phyloP scores from a whole-genome alignment of 2,329 filamentous ascomycete genomes.

The Claviceps cyperi region DNA sequence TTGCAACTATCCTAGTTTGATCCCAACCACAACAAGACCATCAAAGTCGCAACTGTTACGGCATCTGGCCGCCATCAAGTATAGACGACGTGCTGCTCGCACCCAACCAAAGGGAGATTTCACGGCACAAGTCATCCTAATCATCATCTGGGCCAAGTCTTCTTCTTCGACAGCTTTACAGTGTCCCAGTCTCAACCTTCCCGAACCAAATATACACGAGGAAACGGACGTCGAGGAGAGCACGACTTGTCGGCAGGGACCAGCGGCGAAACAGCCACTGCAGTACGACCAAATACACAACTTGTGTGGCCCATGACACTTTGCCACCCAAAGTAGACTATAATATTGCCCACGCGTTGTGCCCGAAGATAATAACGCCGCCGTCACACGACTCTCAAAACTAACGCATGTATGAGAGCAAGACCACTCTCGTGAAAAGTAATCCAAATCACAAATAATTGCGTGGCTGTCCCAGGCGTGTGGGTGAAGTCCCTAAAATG shows the following conservation, averaged over 20 bases:
- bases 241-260: not conserved
- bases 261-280: not conserved
- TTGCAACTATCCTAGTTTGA: slow-evolving; percentile 1
- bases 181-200: not conserved
- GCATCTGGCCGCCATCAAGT: not conserved
- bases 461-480: slow-evolving; percentile 7
- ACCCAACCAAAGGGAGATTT: not conserved
- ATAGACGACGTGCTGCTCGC: not conserved
- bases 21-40: not conserved
- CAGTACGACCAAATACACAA: not conserved
- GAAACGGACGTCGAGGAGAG: not conserved
- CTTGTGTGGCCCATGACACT: not conserved
- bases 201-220: not conserved
- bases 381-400: not conserved
- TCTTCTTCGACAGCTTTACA: not conserved
- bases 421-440: slow-evolving; percentile 6
- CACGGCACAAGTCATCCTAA: not conserved
- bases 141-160: not conserved
- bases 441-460: slow-evolving; percentile 10
- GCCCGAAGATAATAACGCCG: slow-evolving; percentile 6
- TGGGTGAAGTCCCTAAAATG: slow-evolving; percentile 42
- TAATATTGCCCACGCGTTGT: not conserved
- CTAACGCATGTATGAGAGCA: slow-evolving; percentile 6
- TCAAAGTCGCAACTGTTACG: not conserved
- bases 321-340: slow-evolving; percentile 4